Base-by-base conservation (phyloP, 805 yeast genomes). In the Priceomyces haplophilus region DNA sequence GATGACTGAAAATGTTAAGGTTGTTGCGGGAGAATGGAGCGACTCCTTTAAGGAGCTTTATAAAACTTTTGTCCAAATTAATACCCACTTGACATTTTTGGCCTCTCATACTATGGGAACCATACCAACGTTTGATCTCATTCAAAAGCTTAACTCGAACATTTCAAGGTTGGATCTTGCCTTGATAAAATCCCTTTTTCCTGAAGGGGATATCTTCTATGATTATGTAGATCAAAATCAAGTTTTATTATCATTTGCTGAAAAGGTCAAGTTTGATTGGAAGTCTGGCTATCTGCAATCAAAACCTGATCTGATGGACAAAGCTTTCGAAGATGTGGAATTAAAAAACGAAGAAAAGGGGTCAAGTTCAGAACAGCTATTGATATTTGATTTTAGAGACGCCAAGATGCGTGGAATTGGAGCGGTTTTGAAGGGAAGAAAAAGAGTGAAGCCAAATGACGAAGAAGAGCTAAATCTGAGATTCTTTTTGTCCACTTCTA, bases 201-300 rank as follows among this genome's bases (percentile, higher is more conserved):
- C 96, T 0, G 67, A 75, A 20, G 91, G 85, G 38, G 77, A 86
- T 10, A 65, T 80, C 2, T 82, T 82, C 53, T 69, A 55, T 40
- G 85, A 80, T 39, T 90, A 86, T 58, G 81, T 85, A 34, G 96
- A 90, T 58, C 88, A 84, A 56, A 83, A 83, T 53, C 90, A 82
- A 51, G 55, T 81, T 8, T 46, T 57, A 38, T 63, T 75, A 27
- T 67, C 72, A 12, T 57, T 73, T 34, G 72, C 65, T 7, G 78
- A 75, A 39, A 69, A 69, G 42, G 70, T 73, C 31, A 61, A 68
- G 43, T 62, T 61, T 15, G 62, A 68, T 21, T 48, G 70, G 49
- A 41, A 47, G n/a, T 51, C 51, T 17, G 75, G 75, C 1, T 69
- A 64, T 42, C 48, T 56, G 17, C 71, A 63, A 50, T 52, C 58